Base-by-base conservation (phyloP, 1,284 basidiomycete species). In the Lentinula novae-zelandiae region DNA sequence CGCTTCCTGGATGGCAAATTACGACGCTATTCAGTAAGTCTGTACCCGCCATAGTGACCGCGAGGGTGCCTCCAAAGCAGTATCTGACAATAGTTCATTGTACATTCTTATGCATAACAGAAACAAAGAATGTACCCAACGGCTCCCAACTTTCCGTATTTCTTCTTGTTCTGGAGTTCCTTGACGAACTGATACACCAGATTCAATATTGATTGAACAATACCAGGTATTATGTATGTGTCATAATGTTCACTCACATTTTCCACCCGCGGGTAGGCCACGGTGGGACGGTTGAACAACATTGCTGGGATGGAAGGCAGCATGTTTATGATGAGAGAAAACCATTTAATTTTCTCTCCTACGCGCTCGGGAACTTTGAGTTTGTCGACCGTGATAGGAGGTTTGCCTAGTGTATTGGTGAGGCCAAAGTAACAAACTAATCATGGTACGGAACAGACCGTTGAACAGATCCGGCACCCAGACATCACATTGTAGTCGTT, bases 131-230 rank as follows among this genome's bases (percentile, higher is more conserved):
- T 27, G 39, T 67, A 85, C 81, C 88, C 88, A 38, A 87, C 77
- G 2, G 79, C 82, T 1, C 86, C 87, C 51, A 90, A 67, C 56
- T 79, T 82, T 40, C 78, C 75, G 67, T 88, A 87, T 33, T 78
- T 75, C 65, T 81, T 82, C 62, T 84, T 77, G 8, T 72, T 72
- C 60, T 78, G 76, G 12, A 89, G 65, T 54, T 77, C 74, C 40
- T 70, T 62, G 17, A 84, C 75, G 67, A 85, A 82, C 84, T 86
- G 53, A 13, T 36, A 33, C 52, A 58, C 31, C 27, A 53, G 44
- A 12, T 12, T 31, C 62, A 48, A 42, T 7, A n/a, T 39, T 9
- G n/a, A 31, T 55, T 8, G 36, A 57, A 39, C 44, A 53, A 27
- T 27, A 27, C 27, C 3, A 22, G 22, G 17, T 17, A 17, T 17